These are phyloP conservation scores for Spizellomyces sp. DNA, from an alignment of 192 early-diverging fungal genomes.

Conservation along the genomic window DNA sequence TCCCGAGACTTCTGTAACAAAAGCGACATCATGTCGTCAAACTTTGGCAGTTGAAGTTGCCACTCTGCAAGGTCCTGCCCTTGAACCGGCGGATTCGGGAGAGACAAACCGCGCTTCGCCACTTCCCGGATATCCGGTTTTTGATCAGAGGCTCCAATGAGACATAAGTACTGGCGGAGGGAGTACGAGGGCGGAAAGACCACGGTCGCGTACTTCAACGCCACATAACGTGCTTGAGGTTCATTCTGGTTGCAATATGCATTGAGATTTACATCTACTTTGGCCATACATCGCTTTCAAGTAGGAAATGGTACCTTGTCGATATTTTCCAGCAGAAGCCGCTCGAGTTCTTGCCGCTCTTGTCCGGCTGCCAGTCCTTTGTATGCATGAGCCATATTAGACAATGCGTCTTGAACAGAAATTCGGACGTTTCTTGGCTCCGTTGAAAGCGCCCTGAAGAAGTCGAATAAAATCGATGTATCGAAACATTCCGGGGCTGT, in stretches of 20 bases:
- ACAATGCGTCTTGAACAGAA: conserved; percentile 80
- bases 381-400: conserved; percentile 68
- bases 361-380: conserved; percentile 17
- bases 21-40: conserved; percentile 26
- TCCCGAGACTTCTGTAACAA: conserved; percentile 9
- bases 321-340: conserved; percentile 43
- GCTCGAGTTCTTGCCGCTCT: conserved; percentile 29
- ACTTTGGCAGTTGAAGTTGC: conserved; percentile 23
- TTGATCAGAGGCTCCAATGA: conserved; percentile 40
- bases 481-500: conserved; percentile 72
- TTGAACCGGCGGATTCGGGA: conserved; percentile 32
- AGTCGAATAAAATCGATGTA: conserved; percentile 56
- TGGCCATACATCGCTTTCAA: neutral
- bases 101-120: conserved; percentile 45
- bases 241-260: conserved; percentile 25
- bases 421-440: conserved; percentile 69
- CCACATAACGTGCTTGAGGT: conserved; percentile 45
- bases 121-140: conserved; percentile 57
- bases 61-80: conserved; percentile 7
- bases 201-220: conserved; percentile 48
- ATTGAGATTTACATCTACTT: neutral
- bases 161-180: conserved; percentile 46
- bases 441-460: conserved; percentile 70
- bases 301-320: conserved; percentile 35
- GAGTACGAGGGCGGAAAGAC: conserved; percentile 50